Base-by-base conservation (phyloP, 1,284 basidiomycete genomes). In the Thecaphora thlaspeos region DNA sequence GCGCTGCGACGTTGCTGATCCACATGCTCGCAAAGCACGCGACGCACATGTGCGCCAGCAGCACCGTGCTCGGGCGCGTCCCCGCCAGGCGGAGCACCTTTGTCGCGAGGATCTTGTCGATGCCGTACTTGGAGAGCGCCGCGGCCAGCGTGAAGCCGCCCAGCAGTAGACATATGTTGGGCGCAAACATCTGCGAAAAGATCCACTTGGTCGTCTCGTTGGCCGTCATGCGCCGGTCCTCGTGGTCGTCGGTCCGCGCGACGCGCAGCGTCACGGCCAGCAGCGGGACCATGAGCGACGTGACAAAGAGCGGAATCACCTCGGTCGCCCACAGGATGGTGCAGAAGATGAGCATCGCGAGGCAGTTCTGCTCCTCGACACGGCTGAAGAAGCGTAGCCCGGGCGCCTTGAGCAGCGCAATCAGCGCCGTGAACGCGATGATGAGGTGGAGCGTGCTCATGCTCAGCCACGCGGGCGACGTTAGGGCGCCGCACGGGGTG, bases 1-100 rank as follows among this genome's bases (percentile, higher is more conserved):
- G 95, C 8, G 94, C 94, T 0, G 94, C 94, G 15, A 98, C 94
- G 75, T 99, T 97, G 77, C 89, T 88, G 72, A 98, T 97, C 95
- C 93, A 98, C 95, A 97, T 99, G 78, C 89, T 91, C 2, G 94
- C 92, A 76, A 98, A 98, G 75, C 93, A 96, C 1, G 93, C 89
- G 4, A 98, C 93, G 37, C 83, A 85, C 95, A 98, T 98, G 79
- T 97, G 91, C 0, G 91, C 89, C 36, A 98, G 83, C 17, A 98
- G 81, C 2, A 99, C 93, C 0, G 84, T 86, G 64, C 85, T 87
- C 0, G 93, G 95, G 51, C 84, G 84, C 9, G 90, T 88, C 1
- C 95, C 94, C 2, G 95, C 95, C 43, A 95, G 81, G 68, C 87
- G 88, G 43, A 98, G 84, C 32, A 98, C 86, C 37, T 90, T 85